Percentiles rank a stretch among this genome's conserved stretches.
Conservation (phyloP, 306 rosid genomes). For the Morella rubra region DNA sequence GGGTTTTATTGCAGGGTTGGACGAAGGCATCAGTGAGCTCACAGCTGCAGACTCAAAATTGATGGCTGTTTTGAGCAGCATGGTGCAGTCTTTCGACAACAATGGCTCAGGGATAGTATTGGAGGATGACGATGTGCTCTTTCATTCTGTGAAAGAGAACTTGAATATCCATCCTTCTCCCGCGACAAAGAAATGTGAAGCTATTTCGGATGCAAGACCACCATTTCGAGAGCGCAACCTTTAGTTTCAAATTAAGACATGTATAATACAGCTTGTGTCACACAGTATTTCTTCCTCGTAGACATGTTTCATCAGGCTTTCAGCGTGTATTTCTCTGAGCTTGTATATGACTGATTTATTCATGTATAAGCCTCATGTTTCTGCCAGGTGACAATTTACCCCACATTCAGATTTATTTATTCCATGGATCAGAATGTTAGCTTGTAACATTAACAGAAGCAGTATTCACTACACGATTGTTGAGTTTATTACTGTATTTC, state of each 20-base stretch:
- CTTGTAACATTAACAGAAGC: too few species aligned
- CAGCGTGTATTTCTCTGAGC: neutral
- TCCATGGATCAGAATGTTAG: neutral
- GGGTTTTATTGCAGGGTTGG: constrained; percentile 39
- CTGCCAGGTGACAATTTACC: neutral
- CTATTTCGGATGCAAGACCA: constrained; percentile 42
- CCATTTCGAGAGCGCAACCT: constrained; percentile 66
- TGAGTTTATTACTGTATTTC: too few species aligned
- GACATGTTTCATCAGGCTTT: neutral
- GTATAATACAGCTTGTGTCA: neutral
- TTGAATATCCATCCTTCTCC: constrained; percentile 39
- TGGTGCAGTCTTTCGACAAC: constrained; percentile 43
- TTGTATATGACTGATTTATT: constrained; percentile 1
- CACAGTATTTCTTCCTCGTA: neutral
- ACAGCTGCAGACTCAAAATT: constrained; percentile 46
- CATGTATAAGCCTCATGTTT: neutral
- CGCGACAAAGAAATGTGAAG: constrained; percentile 45
- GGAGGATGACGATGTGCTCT: constrained; percentile 33
- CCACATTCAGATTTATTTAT: neutral
- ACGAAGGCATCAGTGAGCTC: constrained; percentile 50
- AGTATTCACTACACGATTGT: too few species aligned
- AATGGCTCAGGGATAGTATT: constrained; percentile 29
- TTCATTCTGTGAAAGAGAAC: constrained; percentile 44
- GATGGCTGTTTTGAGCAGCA: constrained; percentile 43
- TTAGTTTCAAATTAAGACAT: constrained; percentile 24